A percentile compares a stretch with the other conserved stretches of the same genome.
Evolutionary conservation across 179 eudicot genomes (phyloP).

Genomic region (Spergularia azorica): DNA sequence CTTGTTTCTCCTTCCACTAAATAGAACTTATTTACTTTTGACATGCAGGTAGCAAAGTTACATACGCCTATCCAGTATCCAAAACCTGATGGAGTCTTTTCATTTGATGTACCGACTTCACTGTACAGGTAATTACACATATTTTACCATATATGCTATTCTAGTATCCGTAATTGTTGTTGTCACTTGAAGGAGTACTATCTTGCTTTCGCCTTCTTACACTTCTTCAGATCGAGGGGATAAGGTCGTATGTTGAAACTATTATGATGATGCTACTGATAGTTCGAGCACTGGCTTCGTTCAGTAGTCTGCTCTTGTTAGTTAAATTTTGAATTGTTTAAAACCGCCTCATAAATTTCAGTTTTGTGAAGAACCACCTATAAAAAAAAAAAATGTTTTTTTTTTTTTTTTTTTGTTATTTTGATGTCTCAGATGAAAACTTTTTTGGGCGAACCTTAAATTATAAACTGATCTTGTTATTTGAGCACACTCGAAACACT

Average conservation of each 20-base stretch:
- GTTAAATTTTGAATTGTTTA: too few species aligned
- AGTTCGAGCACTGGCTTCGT: not conserved
- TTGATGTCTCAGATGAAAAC: too few species aligned
- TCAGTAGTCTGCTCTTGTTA: too few species aligned
- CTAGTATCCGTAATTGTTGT: conserved; percentile 1
- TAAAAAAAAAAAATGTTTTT: too few species aligned
- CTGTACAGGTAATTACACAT: conserved; percentile 63
- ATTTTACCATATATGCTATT: not conserved
- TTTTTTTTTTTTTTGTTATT: too few species aligned
- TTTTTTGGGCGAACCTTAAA: too few species aligned
- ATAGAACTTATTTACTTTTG: conserved; percentile 1
- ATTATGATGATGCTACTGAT: not conserved
- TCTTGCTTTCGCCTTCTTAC: not conserved
- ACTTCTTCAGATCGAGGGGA: not conserved
- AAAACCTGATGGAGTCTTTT: conserved; percentile 81
- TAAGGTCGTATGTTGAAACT: not conserved
- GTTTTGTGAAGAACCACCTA: too few species aligned
- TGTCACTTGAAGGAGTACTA: not conserved
- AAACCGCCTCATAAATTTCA: too few species aligned
- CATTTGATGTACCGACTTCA: conserved; percentile 93
- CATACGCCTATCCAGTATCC: conserved; percentile 82
- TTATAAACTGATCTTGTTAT: too few species aligned
- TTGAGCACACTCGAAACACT: too few species aligned
- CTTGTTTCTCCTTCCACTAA: not conserved
- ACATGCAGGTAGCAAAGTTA: conserved; percentile 59